Percentiles rank a stretch among this genome's conserved stretches.
Evolutionary conservation across 768 basidiomycete species (phyloP).

Genomic region (Tricholoma matsutake): DNA sequence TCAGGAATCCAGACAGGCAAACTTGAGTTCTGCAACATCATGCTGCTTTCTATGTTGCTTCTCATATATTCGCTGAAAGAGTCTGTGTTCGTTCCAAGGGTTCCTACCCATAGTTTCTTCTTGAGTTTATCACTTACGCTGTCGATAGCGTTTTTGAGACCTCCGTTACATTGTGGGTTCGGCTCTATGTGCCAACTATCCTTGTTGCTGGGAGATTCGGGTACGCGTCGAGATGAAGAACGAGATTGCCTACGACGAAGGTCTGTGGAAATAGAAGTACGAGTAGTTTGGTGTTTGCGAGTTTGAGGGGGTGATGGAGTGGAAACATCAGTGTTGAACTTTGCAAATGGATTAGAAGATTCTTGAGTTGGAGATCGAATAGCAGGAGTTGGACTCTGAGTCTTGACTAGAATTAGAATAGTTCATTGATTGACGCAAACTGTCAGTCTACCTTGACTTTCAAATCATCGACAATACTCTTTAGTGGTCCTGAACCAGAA

Average conservation of each 20-base stretch:
- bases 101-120: slow-evolving; percentile 62
- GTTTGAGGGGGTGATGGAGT: slow-evolving; percentile 16
- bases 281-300: slow-evolving; percentile 51
- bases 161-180: slow-evolving; percentile 79
- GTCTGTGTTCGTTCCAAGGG: slow-evolving; percentile 72
- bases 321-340: background rate
- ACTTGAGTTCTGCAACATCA: slow-evolving; percentile 37
- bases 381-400: slow-evolving; percentile 39
- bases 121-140: slow-evolving; percentile 57
- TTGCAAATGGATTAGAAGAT: background rate
- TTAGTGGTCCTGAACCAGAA: slow-evolving; percentile 38
- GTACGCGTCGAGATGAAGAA: slow-evolving; percentile 49
- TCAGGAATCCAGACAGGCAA: slow-evolving; percentile 80
- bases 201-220: slow-evolving; percentile 5
- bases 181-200: slow-evolving; percentile 42
- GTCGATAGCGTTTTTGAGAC: slow-evolving; percentile 77
- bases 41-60: slow-evolving; percentile 50
- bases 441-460: slow-evolving; percentile 50
- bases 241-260: slow-evolving; percentile 51
- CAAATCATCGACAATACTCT: slow-evolving; percentile 79
- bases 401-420: slow-evolving; percentile 29
- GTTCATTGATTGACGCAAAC: background rate
- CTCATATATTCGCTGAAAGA: slow-evolving; percentile 53
- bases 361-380: slow-evolving; percentile 42
- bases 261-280: slow-evolving; percentile 37